phyloP scores from a whole-genome alignment of 768 basidiomycete genomes.

The Postia placenta region DNA sequence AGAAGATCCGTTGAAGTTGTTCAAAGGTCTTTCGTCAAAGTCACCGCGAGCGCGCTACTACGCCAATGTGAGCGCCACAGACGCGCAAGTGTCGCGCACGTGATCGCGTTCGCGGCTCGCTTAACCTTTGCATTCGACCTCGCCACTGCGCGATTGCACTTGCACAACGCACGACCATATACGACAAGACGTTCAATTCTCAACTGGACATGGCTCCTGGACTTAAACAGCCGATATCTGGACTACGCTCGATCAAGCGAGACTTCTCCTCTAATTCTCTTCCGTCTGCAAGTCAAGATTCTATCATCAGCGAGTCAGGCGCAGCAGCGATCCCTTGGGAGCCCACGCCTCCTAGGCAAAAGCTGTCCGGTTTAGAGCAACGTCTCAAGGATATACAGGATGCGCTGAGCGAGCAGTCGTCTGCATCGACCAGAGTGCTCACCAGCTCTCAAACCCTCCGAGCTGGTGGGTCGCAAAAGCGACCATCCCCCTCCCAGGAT shows the following conservation, averaged over 20 bases:
- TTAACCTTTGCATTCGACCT: not conserved
- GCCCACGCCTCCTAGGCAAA: conserved; percentile 9
- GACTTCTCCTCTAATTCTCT: conserved; percentile 47
- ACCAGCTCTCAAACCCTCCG: conserved; percentile 14
- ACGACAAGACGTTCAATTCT: not conserved
- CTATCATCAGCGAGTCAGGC: conserved; percentile 14
- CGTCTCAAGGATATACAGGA: conserved; percentile 57
- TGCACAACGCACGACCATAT: not conserved
- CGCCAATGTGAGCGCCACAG: too few relatives aligned
- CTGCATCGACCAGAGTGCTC: conserved; percentile 11
- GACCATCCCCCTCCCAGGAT: conserved; percentile 19
- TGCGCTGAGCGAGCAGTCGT: conserved; percentile 33
- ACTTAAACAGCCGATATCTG: conserved; percentile 37
- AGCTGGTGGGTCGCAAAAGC: conserved; percentile 23
- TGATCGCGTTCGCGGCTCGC: not conserved
- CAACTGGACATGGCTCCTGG: not conserved
- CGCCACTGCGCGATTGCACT: not conserved
- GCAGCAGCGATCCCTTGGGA: conserved; percentile 12
- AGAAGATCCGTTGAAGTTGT: too few relatives aligned
- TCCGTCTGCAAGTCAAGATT: conserved; percentile 35
- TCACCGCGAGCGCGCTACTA: too few relatives aligned
- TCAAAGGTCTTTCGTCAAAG: too few relatives aligned
- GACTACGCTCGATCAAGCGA: conserved; percentile 53
- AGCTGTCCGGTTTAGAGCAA: conserved; percentile 17
- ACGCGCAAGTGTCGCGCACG: not conserved